Base-by-base conservation (phyloP, 495 filamentous ascomycete species). In the Penicillium salamii region DNA sequence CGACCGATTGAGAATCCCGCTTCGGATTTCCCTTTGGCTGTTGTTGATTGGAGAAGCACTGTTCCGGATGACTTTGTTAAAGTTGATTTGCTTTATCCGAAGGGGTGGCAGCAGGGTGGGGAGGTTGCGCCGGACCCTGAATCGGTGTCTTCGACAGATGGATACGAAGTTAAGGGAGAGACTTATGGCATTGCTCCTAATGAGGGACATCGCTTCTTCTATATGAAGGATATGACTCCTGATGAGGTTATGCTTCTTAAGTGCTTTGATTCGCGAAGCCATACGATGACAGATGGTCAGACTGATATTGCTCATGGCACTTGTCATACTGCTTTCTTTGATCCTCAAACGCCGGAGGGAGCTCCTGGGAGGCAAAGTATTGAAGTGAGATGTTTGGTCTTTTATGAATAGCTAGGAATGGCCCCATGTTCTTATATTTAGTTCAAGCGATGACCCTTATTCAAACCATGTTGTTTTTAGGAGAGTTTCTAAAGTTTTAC, bases 331-430 rank as follows among this genome's bases (percentile, higher is more conserved):
- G 90, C 89, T 17, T 96, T 96, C 71, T 65, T 71, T 26, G 85
- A 95, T 67, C 86, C 88, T 14, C 72, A 81, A 53, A 86, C 83
- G 8, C 76, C 78, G 29, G 61, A 72, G 20, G 84, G 74, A 13
- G 78, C 76, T 8, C 75, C 75, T 54, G 69, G 67, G 7, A 70
- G 86, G 58, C 87, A 93, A 73, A 95, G 89, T 63, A 92, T 96
- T 62, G 89, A 95, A 65, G 86, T 95, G 17, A 75, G 90, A 58
- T 85, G 88, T 9, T 70, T 95, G 65, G 84, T 95, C 15, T 91
- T 93, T 78, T 48, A 48, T 32, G 46, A 48, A 19, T 48, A 48
- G 17, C 29, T 42, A 3, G 6, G 23, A 26, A 8, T 9, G 17
- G 7, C 31, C 8, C n/a, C 7, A 42, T 26, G 7, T 42, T n/a